A percentile compares a stretch with the other conserved stretches of the same genome.
Conservation (phyloP, 129 eudicot genomes). For the Ambrosia trifida region DNA sequence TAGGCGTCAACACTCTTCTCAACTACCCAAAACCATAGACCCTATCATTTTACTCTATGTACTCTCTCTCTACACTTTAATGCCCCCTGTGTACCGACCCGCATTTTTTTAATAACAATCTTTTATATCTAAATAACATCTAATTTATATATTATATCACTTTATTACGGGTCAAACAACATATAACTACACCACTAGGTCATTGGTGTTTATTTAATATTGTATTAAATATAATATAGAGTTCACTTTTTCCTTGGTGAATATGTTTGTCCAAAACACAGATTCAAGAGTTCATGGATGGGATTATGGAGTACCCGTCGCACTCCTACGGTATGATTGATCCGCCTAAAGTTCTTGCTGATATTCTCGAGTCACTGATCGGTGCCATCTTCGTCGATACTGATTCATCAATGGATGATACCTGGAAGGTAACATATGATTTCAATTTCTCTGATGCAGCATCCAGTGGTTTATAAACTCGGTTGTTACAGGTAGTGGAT, state of each 20-base stretch:
- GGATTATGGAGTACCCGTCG: conserved; percentile 40
- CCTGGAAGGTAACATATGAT: conserved; percentile 52
- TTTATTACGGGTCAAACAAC: too few relatives aligned
- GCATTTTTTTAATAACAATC: too few relatives aligned
- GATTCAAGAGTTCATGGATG: conserved; percentile 52
- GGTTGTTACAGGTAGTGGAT: conserved; percentile 38
- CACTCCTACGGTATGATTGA: conserved; percentile 61
- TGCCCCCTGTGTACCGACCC: too few relatives aligned
- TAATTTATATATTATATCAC: too few relatives aligned
- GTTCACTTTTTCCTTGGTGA: background rate
- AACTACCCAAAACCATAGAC: too few relatives aligned
- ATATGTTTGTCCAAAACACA: conserved; percentile 11
- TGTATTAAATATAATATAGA: too few relatives aligned
- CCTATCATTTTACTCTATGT: too few relatives aligned
- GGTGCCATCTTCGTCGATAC: conserved; percentile 63
- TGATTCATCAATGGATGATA: conserved; percentile 30
- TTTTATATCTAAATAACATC: too few relatives aligned
- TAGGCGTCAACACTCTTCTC: too few relatives aligned
- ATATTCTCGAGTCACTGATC: conserved; percentile 59
- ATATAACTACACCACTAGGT: too few relatives aligned
- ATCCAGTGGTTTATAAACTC: background rate
- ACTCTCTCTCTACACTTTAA: too few relatives aligned
- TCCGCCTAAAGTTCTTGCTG: conserved; percentile 69
- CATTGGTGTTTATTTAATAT: too few relatives aligned
- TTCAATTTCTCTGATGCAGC: background rate